Evolutionary conservation across 2,329 filamentous ascomycete genomes (phyloP).

Genomic region (Akanthomyces uredinophilus): DNA sequence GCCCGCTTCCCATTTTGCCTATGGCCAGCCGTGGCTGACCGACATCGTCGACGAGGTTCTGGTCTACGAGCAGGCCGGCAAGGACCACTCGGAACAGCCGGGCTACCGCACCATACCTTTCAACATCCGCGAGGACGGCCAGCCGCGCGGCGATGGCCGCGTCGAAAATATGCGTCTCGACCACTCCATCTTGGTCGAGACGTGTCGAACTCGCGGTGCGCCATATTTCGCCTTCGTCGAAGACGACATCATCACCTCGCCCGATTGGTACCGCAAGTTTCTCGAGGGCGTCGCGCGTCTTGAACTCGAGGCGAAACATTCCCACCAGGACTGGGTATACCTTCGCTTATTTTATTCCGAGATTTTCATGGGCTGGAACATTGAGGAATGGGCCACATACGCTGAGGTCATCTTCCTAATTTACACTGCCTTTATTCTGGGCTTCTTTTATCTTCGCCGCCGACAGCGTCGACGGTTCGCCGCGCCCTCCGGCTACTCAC

Average conservation of each 20-base stretch:
- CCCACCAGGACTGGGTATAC: conserved; percentile 29
- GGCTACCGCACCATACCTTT: conserved; percentile 20
- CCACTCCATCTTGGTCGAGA: conserved; percentile 29
- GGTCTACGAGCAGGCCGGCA: conserved; percentile 22
- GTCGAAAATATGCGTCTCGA: conserved; percentile 31
- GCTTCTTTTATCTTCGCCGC: conserved; percentile 17
- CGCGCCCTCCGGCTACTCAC: neutral
- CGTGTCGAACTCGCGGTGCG: conserved; percentile 25
- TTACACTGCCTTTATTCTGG: conserved; percentile 22
- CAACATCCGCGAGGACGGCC: conserved; percentile 20
- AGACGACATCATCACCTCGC: conserved; percentile 32
- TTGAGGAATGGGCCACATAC: conserved; percentile 30
- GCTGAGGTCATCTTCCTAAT: conserved; percentile 22
- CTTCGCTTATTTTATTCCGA: conserved; percentile 36
- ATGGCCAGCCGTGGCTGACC: conserved; percentile 27
- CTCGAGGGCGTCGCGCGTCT: conserved; percentile 25
- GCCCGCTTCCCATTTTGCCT: conserved; percentile 28
- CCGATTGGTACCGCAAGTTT: conserved; percentile 30
- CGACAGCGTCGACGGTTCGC: conserved; percentile 7
- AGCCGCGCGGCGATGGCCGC: conserved; percentile 23
- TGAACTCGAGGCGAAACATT: conserved; percentile 20
- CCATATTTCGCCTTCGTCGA: conserved; percentile 34
- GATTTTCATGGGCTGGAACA: conserved; percentile 34
- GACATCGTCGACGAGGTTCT: conserved; percentile 30
- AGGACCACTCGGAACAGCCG: conserved; percentile 14